Evolutionary conservation across 2,329 filamentous ascomycete species (phyloP), one percentile per base, ranked within the genome.

Genomic region (Ophiocordyceps robertsii): DNA sequence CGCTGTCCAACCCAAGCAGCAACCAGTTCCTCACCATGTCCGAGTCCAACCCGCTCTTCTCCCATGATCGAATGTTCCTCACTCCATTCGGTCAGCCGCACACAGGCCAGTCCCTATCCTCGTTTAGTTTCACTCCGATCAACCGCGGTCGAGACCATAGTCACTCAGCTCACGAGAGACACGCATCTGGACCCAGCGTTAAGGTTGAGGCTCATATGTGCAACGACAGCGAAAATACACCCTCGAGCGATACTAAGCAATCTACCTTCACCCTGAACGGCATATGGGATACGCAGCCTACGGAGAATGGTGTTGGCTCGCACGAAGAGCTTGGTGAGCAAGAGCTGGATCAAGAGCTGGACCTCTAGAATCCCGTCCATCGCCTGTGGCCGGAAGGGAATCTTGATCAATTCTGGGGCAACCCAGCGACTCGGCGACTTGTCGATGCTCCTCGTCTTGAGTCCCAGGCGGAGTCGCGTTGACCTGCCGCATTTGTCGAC

Each of bases 1-100:
- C 49, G 5, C 14, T 52, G 6, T 47, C 49, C 19, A 49, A 44
- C 35, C 40, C 49, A 9, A 46, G 40, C 29, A 50, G 45, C 6
- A 53, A 38, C 13, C 53, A 55, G 6, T 62, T 56, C 40, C 43
- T 59, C 16, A 45, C 50, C 10, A 46, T 58, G 11, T 41, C 60
- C 14, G 55, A 56, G 37, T 47, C 51, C 1, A 62, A 62, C 30
- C 57, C 60, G 11, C 51, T 63, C 17, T 56, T 61, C 33, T 46
- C 54, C 13, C 58, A 59, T 17, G 59, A 60, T 9, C 51, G 53
- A n/a, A 29, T 53, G 17, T 56, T 62, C 16, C 44, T 58, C 36
- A 51, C 47, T 32, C 40, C 58, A 6, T 57, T 52, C 27, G 50
- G 45, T 33, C 51, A 56, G 33, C 40, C 50, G 31, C 47, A 51